phyloP scores from a whole-genome alignment of 2,329 filamentous ascomycete genomes.

The Nemania sp. region DNA sequence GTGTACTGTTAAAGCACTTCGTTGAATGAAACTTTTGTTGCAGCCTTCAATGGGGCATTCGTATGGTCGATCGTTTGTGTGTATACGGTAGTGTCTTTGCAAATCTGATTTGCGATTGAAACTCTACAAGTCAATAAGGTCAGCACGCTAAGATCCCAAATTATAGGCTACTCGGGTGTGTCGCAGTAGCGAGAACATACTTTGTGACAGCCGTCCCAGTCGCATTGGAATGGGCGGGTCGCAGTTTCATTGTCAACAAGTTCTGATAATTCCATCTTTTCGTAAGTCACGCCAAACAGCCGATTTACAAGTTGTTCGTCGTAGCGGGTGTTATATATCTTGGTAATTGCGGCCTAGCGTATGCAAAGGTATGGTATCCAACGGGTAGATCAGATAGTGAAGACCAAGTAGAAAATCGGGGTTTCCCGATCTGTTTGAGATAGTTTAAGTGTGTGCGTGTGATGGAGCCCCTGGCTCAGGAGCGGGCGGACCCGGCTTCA shows the following conservation, averaged over 20 bases:
- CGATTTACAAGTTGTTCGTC: slow-evolving; percentile 18
- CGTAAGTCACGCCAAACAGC: slow-evolving; percentile 26
- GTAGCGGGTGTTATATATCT: slow-evolving; percentile 35
- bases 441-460: slow-evolving; percentile 34
- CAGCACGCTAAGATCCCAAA: not conserved
- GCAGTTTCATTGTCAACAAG: slow-evolving; percentile 66
- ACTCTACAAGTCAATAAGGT: slow-evolving; percentile 51
- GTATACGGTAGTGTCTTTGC: slow-evolving; percentile 70
- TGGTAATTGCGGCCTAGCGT: slow-evolving; percentile 25
- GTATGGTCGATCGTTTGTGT: slow-evolving; percentile 72
- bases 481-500: slow-evolving; percentile 43
- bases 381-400: slow-evolving; percentile 33
- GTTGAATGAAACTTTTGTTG: slow-evolving; percentile 72
- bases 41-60: slow-evolving; percentile 63
- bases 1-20: slow-evolving; percentile 71
- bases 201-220: slow-evolving; percentile 49
- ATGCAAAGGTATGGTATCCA: slow-evolving; percentile 15
- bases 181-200: not conserved
- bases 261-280: slow-evolving; percentile 65
- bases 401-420: slow-evolving; percentile 23
- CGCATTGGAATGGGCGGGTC: slow-evolving; percentile 65
- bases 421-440: slow-evolving; percentile 37
- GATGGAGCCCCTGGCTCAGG: slow-evolving; percentile 39
- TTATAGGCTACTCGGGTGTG: not conserved
- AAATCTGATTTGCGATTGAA: slow-evolving; percentile 75